Conservation (phyloP, 2,329 filamentous ascomycete genomes). For the Talaromyces islandicus region DNA sequence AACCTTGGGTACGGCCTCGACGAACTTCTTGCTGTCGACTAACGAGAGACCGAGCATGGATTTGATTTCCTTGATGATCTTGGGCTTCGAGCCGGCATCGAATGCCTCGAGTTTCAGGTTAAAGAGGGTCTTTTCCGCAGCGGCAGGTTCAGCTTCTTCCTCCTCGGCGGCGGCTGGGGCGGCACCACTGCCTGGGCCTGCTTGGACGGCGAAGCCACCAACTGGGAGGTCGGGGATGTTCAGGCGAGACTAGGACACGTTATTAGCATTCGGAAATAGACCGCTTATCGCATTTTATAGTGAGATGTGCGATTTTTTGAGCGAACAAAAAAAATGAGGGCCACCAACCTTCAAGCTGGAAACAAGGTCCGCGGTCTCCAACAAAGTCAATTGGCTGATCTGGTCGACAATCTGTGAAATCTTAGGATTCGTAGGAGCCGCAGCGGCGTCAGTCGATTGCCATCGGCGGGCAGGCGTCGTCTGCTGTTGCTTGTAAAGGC, state of each 20-base stretch:
- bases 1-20: conserved; percentile 94
- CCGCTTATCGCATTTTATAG: not conserved
- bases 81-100: conserved; percentile 84
- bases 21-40: conserved; percentile 99
- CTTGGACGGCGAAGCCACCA: conserved; percentile 74
- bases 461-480: conserved; percentile 60
- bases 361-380: conserved; percentile 96
- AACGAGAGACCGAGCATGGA: conserved; percentile 86
- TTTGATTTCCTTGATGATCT: conserved; percentile 99
- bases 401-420: conserved; percentile 93
- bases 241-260: conserved; percentile 64
- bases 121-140: conserved; percentile 93
- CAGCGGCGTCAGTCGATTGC: conserved; percentile 70
- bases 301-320: not conserved
- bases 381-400: conserved; percentile 93
- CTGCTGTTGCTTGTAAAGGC: conserved; percentile 25
- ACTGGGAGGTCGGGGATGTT: conserved; percentile 98
- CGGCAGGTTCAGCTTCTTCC: conserved; percentile 80
- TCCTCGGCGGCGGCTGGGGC: conserved; percentile 61
- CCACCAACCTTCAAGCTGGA: conserved; percentile 77
- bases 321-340: not conserved
- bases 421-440: conserved; percentile 69
- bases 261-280: not conserved
- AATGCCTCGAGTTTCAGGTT: conserved; percentile 90
- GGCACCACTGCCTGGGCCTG: conserved; percentile 52